Percentiles rank a stretch among this genome's conserved stretches.
Evolutionary conservation across 1,284 basidiomycete species (phyloP).

Genomic region (Sanghuangporus weigelae): DNA sequence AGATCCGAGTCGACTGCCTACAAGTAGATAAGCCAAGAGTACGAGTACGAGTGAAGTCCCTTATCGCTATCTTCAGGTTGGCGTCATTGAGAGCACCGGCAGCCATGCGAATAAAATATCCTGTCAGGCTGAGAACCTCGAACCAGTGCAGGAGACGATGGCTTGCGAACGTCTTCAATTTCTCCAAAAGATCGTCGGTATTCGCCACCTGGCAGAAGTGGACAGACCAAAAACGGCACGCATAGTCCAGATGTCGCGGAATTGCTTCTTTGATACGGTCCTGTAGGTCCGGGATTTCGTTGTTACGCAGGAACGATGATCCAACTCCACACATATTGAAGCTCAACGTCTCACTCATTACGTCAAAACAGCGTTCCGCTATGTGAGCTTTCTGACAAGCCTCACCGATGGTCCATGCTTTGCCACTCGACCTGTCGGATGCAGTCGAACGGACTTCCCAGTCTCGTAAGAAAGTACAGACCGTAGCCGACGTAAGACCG

Average conservation of each 20-base stretch:
- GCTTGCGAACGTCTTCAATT: too few species aligned
- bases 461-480: background rate
- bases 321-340: slow-evolving; percentile 56
- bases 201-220: too few species aligned
- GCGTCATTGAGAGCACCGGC: too few species aligned
- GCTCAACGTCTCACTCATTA: slow-evolving; percentile 29
- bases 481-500: background rate
- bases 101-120: too few species aligned
- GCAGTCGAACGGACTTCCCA: background rate
- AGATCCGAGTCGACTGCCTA: background rate
- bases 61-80: too few species aligned
- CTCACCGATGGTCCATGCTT: background rate
- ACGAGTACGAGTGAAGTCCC: too few species aligned
- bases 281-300: background rate
- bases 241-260: background rate
- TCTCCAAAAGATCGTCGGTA: too few species aligned
- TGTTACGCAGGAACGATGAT: slow-evolving; percentile 19
- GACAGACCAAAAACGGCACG: too few species aligned
- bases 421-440: too few species aligned
- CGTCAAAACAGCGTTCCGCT: background rate
- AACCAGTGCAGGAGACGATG: too few species aligned
- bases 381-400: background rate
- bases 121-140: too few species aligned
- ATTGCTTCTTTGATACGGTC: background rate
- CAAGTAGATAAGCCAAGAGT: too few species aligned